phyloP scores from a whole-genome alignment of 495 filamentous ascomycete species.

The Penicillium maclennaniae region DNA sequence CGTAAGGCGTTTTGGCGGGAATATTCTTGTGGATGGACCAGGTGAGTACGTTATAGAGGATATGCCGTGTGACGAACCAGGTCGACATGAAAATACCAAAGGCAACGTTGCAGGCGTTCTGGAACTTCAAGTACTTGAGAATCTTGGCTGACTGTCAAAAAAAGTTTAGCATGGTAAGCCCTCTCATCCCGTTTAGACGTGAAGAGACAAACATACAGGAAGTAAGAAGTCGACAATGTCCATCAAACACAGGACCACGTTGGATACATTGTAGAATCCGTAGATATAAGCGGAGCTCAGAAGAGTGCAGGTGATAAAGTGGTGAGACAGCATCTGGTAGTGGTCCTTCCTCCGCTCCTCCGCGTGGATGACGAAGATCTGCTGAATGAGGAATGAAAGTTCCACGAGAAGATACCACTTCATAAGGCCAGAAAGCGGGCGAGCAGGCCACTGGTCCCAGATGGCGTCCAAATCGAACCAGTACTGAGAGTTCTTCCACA shows the following conservation, averaged over 20 bases:
- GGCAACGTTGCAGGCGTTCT: conserved; percentile 70
- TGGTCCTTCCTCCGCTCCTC: conserved; percentile 93
- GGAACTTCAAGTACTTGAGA: conserved; percentile 80
- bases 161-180: conserved; percentile 1
- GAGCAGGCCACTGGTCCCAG: conserved; percentile 79
- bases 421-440: conserved; percentile 64
- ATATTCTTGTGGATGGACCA: conserved; percentile 77
- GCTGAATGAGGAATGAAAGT: conserved; percentile 90
- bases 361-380: conserved; percentile 89
- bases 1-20: conserved; percentile 55
- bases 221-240: conserved; percentile 87
- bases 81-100: conserved; percentile 84
- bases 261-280: conserved; percentile 79
- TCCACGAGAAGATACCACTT: conserved; percentile 94
- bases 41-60: conserved; percentile 71
- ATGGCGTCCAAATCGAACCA: conserved; percentile 73
- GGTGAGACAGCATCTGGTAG: conserved; percentile 92
- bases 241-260: conserved; percentile 87
- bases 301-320: conserved; percentile 80
- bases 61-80: conserved; percentile 82
- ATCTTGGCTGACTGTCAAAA: conserved; percentile 76
- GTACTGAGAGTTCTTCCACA: conserved; percentile 73
- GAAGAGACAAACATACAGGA: conserved; percentile 56
- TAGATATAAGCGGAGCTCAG: conserved; percentile 79
- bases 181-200: too few relatives aligned